These are phyloP conservation scores for Arthrobotrys conoides DNA, from an alignment of 2,329 filamentous ascomycete species.

Conservation along the genomic window DNA sequence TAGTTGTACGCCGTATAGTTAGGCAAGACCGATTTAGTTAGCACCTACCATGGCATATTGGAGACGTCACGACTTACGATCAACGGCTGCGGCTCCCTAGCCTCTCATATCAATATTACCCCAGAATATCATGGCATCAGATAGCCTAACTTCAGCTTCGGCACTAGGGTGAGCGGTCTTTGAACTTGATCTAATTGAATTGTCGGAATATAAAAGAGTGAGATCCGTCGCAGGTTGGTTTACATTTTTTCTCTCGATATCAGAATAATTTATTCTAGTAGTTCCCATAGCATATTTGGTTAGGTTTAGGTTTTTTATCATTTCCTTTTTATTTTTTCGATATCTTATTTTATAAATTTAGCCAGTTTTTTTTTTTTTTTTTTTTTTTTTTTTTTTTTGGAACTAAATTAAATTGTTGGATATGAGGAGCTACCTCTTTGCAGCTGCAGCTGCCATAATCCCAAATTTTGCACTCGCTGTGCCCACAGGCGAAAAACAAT, in stretches of 20 bases:
- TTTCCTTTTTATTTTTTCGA: not conserved
- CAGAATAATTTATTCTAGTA: not conserved
- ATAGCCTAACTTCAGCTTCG: not conserved
- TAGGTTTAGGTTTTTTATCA: not conserved
- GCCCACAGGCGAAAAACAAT: slow-evolving; percentile 31
- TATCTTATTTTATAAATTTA: not conserved
- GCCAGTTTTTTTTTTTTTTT: not conserved
- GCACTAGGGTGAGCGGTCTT: not conserved
- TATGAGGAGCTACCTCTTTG: slow-evolving; percentile 34
- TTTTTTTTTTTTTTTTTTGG: not conserved
- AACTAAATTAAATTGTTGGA: not conserved
- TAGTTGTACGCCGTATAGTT: no score
- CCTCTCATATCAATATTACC: not conserved
- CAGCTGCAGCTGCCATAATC: slow-evolving; percentile 26
- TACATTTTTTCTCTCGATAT: not conserved
- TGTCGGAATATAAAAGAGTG: not conserved
- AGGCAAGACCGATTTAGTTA: no score
- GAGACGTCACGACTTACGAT: slow-evolving; percentile 49
- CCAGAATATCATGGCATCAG: not conserved
- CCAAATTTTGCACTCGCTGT: slow-evolving; percentile 27
- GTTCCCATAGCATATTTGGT: no score
- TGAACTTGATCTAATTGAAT: not conserved
- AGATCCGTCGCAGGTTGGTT: not conserved
- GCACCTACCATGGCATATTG: not conserved
- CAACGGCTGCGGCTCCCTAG: slow-evolving; percentile 33